Conservation (phyloP, 2,329 filamentous ascomycete genomes). For the Hypoxylon sp. region DNA sequence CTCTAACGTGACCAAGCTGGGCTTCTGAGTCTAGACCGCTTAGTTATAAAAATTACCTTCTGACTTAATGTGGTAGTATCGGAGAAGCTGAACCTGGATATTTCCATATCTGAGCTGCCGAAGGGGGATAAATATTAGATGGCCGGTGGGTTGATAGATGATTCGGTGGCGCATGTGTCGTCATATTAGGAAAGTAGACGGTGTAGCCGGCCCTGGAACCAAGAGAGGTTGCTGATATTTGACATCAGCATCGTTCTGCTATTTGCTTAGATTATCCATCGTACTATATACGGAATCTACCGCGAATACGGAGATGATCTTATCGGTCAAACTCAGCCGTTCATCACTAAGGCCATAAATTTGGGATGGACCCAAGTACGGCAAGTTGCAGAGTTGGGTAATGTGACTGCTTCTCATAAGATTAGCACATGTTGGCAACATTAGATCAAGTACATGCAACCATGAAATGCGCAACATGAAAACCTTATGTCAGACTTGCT, state of each 20-base stretch:
- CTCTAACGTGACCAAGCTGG: not conserved
- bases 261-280: constrained; percentile 21
- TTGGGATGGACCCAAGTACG: not conserved
- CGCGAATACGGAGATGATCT: not conserved
- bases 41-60: constrained; percentile 13
- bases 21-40: constrained; percentile 26
- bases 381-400: too few species aligned
- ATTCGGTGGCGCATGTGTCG: constrained; percentile 11
- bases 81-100: constrained; percentile 29
- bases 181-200: constrained; percentile 27
- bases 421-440: not conserved
- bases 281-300: not conserved
- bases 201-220: constrained; percentile 13
- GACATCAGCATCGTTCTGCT: constrained; percentile 12
- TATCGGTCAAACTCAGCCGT: too few species aligned
- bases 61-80: constrained; percentile 22
- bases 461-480: constrained; percentile 4
- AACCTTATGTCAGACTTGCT: constrained; percentile 35
- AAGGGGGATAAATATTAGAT: constrained; percentile 12
- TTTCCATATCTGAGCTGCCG: constrained; percentile 26
- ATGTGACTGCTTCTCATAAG: not conserved
- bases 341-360: too few species aligned
- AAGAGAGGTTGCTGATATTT: not conserved
- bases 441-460: constrained; percentile 1
- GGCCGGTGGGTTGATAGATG: constrained; percentile 24